Percentiles rank a stretch among this genome's conserved stretches.
phyloP scores from a whole-genome alignment of 257 asterid genomes.

The Solanum pennellii region DNA sequence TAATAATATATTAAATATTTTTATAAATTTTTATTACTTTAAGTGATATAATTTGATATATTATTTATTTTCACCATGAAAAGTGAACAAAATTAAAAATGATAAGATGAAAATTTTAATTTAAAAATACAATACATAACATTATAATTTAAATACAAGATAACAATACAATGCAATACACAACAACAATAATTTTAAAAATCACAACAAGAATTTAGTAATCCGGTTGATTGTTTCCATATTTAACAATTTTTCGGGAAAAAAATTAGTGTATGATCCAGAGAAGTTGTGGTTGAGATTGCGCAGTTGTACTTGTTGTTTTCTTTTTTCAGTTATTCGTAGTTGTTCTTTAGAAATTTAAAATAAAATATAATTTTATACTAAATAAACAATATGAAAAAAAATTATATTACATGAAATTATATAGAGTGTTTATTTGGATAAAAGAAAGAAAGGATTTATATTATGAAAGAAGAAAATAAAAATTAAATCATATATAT shows the following conservation, averaged over 20 bases:
- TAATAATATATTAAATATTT: too few species aligned
- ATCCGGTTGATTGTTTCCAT: background rate
- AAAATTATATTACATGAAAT: background rate
- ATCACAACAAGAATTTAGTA: background rate
- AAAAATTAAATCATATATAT: too few species aligned
- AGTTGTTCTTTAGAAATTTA: background rate
- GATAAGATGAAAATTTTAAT: background rate
- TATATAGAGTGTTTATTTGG: background rate
- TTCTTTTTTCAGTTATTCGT: background rate
- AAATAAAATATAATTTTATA: too few species aligned
- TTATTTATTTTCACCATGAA: background rate
- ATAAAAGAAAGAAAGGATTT: background rate
- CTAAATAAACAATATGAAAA: background rate
- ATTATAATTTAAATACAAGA: too few species aligned
- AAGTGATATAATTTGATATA: background rate
- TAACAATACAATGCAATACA: background rate
- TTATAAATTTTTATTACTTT: background rate
- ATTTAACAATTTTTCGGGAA: background rate
- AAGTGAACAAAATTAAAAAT: background rate
- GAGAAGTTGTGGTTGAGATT: background rate
- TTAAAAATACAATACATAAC: background rate
- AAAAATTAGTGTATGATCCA: background rate
- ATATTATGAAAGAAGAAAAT: background rate
- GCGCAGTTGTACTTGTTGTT: background rate
- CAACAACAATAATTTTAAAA: too few species aligned